Percentiles rank a stretch among this genome's conserved stretches.
These are phyloP conservation scores for Clavulina sp. DNA, from an alignment of 768 basidiomycete species.

Conservation along the genomic window DNA sequence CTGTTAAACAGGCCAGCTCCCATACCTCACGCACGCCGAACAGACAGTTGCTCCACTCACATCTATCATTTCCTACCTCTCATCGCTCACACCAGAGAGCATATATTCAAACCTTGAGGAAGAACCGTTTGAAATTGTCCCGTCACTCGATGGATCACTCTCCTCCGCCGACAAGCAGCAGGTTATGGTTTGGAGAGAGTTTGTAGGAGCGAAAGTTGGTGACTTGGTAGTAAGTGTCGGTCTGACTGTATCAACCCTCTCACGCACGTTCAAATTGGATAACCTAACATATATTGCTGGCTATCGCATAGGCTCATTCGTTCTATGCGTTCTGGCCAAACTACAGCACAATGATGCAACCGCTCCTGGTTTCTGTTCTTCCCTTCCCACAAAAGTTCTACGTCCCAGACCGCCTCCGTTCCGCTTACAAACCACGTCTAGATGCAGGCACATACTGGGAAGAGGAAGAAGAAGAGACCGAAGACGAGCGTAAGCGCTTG, in stretches of 20 bases:
- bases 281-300: background rate
- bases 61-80: conserved; percentile 49
- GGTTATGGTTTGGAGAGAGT: conserved; percentile 43
- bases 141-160: conserved; percentile 30
- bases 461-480: conserved; percentile 24
- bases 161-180: conserved; percentile 32
- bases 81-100: conserved; percentile 32
- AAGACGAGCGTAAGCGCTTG: conserved; percentile 16
- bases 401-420: conserved; percentile 44
- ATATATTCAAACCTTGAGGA: conserved; percentile 8
- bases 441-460: conserved; percentile 50
- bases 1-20: conserved; percentile 40
- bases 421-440: conserved; percentile 36
- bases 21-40: conserved; percentile 45
- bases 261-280: conserved; percentile 6
- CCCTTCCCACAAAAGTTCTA: conserved; percentile 59
- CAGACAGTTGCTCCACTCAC: conserved; percentile 33
- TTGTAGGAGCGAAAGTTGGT: conserved; percentile 47
- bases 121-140: conserved; percentile 4
- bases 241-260: background rate
- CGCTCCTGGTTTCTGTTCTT: conserved; percentile 37
- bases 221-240: conserved; percentile 44
- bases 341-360: conserved; percentile 39
- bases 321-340: conserved; percentile 47
- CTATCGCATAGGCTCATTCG: conserved; percentile 33